Conservation (phyloP, 2,329 filamentous ascomycete genomes). For the Calonectria pseudoreteaudii region DNA sequence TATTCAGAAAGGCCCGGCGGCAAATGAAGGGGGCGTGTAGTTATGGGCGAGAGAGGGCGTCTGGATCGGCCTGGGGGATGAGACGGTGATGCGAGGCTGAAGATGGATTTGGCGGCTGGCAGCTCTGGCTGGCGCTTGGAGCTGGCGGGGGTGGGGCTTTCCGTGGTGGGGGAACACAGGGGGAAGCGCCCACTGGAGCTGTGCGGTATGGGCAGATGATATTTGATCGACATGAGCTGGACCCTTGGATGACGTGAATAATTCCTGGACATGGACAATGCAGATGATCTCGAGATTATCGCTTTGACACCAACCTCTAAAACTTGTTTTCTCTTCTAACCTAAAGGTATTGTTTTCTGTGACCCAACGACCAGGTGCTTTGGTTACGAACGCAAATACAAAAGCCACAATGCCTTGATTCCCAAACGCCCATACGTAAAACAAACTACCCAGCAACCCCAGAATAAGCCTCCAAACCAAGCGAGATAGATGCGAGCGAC, state of each 20-base stretch:
- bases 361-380: constrained; percentile 18
- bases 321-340: constrained; percentile 2
- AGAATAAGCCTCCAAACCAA: constrained; percentile 8
- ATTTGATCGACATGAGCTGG: not conserved
- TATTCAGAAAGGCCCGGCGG: not conserved
- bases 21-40: not conserved
- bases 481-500: constrained; percentile 17
- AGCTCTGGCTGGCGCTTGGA: constrained; percentile 15
- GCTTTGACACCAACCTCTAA: not conserved
- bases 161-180: constrained; percentile 30
- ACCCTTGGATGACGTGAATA: not conserved
- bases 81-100: constrained; percentile 25
- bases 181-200: constrained; percentile 22
- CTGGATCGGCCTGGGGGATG: not conserved
- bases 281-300: constrained; percentile 11
- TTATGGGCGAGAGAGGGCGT: constrained; percentile 3
- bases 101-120: constrained; percentile 25
- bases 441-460: constrained; percentile 19
- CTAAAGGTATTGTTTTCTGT: constrained; percentile 15
- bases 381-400: constrained; percentile 20
- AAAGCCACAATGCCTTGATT: constrained; percentile 14
- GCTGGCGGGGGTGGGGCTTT: constrained; percentile 38
- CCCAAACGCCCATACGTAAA: constrained; percentile 21
- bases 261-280: not conserved
- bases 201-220: not conserved